A percentile compares a stretch with the other conserved stretches of the same genome.
Evolutionary conservation across 257 asterid genomes (phyloP).

Genomic region (Jasminum sambac): DNA sequence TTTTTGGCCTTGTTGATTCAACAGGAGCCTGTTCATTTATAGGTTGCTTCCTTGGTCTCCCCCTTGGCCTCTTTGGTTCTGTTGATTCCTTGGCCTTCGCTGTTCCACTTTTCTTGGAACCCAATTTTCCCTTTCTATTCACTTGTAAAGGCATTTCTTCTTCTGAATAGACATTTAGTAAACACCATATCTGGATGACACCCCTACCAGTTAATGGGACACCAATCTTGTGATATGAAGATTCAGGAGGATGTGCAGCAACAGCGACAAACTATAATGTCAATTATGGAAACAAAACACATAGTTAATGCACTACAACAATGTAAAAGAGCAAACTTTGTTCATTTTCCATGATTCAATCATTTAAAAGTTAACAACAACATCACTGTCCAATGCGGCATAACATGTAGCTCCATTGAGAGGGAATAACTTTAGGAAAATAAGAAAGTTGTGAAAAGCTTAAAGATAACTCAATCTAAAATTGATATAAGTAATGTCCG

Average conservation of each 20-base stretch:
- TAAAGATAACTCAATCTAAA: not conserved
- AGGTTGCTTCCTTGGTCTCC: slow-evolving; percentile 32
- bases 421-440: not conserved
- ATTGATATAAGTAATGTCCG: not conserved
- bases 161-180: slow-evolving; percentile 39
- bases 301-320: slow-evolving; percentile 8
- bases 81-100: slow-evolving; percentile 23
- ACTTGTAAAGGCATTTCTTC: slow-evolving; percentile 34
- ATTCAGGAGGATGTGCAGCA: slow-evolving; percentile 91
- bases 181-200: slow-evolving; percentile 87
- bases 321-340: not conserved
- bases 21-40: slow-evolving; percentile 12
- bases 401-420: not conserved
- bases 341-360: not conserved
- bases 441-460: not conserved
- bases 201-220: slow-evolving; percentile 87
- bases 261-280: slow-evolving; percentile 76
- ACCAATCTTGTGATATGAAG: slow-evolving; percentile 81
- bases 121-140: slow-evolving; percentile 35
- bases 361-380: slow-evolving; percentile 1
- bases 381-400: not conserved
- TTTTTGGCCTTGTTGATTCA: slow-evolving; percentile 36
- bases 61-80: slow-evolving; percentile 29
- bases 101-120: slow-evolving; percentile 25
- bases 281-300: slow-evolving; percentile 25